A percentile compares a stretch with the other conserved stretches of the same genome.
Evolutionary conservation across 305 asterid genomes (phyloP).

Genomic region (Fraxinus ornus): DNA sequence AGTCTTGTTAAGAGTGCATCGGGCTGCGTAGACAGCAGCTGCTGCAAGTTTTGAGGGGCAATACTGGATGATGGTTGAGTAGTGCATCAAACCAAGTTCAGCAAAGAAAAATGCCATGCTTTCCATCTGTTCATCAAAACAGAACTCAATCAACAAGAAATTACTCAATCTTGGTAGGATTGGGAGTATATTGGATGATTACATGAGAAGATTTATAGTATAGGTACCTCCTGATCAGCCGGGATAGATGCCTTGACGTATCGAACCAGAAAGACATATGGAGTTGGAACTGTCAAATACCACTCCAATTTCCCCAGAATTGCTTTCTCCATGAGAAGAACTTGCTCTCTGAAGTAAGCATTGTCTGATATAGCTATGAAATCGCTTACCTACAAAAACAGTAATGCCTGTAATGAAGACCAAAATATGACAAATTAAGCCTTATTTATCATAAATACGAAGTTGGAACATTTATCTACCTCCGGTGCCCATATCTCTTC

Average conservation of each 20-base stretch:
- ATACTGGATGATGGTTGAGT: background rate
- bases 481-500: constrained; percentile 98
- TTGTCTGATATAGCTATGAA: constrained; percentile 69
- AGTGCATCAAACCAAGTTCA: background rate
- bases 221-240: constrained; percentile 49
- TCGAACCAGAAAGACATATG: constrained; percentile 76
- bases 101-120: background rate
- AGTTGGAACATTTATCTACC: constrained; percentile 29
- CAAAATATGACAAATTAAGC: background rate
- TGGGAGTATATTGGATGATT: no score
- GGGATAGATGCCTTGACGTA: constrained; percentile 70
- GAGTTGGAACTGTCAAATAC: constrained; percentile 89
- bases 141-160: background rate
- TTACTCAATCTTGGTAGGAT: background rate
- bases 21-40: constrained; percentile 75
- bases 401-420: no score
- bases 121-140: constrained; percentile 39
- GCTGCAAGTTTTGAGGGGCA: constrained; percentile 33
- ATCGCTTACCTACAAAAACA: constrained; percentile 48
- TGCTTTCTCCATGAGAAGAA: constrained; percentile 73
- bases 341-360: constrained; percentile 66
- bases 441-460: background rate
- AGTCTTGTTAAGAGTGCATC: constrained; percentile 52
- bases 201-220: background rate
- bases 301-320: constrained; percentile 81